Evolutionary conservation across 306 rosid genomes (phyloP).

Genomic region (Castanea sativa): DNA sequence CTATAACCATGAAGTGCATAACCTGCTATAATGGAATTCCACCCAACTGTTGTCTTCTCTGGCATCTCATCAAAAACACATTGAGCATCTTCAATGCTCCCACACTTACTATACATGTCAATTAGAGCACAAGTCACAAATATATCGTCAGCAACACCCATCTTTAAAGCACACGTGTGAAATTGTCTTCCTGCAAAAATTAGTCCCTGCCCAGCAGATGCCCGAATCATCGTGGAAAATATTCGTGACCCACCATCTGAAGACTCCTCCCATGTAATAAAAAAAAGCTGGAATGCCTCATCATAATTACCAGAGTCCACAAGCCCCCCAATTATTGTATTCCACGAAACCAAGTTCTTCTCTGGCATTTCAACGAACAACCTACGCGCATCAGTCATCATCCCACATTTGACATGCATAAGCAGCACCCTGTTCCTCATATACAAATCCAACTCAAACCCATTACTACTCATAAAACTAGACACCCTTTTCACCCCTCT

Average conservation of each 20-base stretch:
- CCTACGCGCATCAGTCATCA: constrained; percentile 67
- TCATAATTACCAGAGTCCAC: constrained; percentile 62
- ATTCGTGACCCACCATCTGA: constrained; percentile 52
- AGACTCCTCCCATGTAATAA: constrained; percentile 63
- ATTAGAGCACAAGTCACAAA: constrained; percentile 74
- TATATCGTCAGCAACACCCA: constrained; percentile 46
- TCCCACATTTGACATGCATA: constrained; percentile 70
- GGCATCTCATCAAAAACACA: constrained; percentile 77
- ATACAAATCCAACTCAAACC: constrained; percentile 63
- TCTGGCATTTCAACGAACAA: constrained; percentile 64
- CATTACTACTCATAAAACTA: constrained; percentile 43
- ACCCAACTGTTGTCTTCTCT: constrained; percentile 67
- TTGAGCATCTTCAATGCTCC: constrained; percentile 72
- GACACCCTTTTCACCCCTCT: constrained; percentile 71
- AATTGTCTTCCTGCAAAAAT: constrained; percentile 60
- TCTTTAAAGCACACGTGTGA: constrained; percentile 76
- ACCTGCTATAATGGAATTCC: constrained; percentile 88
- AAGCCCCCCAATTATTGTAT: constrained; percentile 54
- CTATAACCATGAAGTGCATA: constrained; percentile 83
- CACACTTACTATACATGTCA: constrained; percentile 91
- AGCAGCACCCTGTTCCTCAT: constrained; percentile 69
- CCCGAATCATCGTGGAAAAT: constrained; percentile 63
- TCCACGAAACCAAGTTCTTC: constrained; percentile 59
- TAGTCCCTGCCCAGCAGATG: constrained; percentile 61
- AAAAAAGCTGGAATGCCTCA: constrained; percentile 60